These are phyloP conservation scores for Protomyces pachydermus DNA, from an alignment of 1,139 yeast species.

Conservation along the genomic window DNA sequence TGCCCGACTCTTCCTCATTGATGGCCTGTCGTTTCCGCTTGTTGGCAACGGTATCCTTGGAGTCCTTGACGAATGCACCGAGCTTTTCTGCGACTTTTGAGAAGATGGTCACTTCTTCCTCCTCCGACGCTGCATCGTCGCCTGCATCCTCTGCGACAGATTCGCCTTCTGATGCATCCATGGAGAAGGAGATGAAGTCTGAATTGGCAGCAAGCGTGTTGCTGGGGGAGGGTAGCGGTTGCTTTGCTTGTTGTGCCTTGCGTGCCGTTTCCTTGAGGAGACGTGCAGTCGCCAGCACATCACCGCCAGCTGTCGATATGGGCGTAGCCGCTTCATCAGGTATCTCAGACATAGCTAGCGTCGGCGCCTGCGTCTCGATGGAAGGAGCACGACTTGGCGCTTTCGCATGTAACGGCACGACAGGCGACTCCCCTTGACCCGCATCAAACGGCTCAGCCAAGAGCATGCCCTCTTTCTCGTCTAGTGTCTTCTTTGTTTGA, in stretches of 20 bases:
- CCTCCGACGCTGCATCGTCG: slow-evolving; percentile 24
- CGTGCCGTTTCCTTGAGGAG: neutral
- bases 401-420: neutral
- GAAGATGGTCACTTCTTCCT: slow-evolving; percentile 34
- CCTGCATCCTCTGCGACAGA: neutral
- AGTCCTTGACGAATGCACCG: slow-evolving; percentile 17
- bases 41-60: slow-evolving; percentile 13
- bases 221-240: neutral
- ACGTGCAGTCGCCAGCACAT: neutral
- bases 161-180: slow-evolving; percentile 38
- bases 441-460: neutral
- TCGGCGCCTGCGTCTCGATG: neutral
- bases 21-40: slow-evolving; percentile 33
- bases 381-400: neutral
- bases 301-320: neutral
- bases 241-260: neutral
- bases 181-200: slow-evolving; percentile 60
- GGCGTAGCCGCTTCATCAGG: neutral
- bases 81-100: slow-evolving; percentile 25
- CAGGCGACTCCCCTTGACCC: neutral
- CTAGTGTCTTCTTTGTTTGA: neutral
- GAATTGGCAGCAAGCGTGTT: slow-evolving; percentile 33
- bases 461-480: neutral
- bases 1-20: slow-evolving; percentile 35
- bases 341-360: neutral